Evolutionary conservation across 352 stramenopile genomes (phyloP), one percentile per base, ranked within the genome.

Genomic region (Pilasporangium apinafurcum): DNA sequence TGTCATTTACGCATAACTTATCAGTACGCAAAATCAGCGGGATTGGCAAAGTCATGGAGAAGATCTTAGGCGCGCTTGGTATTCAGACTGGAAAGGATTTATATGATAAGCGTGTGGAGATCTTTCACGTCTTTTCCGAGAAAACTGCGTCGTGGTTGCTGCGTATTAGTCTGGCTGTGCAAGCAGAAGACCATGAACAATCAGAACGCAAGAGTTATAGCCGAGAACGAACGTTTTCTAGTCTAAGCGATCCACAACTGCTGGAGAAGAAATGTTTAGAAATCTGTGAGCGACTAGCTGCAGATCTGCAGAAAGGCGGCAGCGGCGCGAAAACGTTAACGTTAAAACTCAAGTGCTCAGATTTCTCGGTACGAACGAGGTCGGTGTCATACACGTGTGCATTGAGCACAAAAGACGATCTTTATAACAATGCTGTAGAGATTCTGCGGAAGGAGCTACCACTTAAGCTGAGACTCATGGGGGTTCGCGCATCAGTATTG

Each of bases 31-130:
- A 98, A 65, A 84, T 98, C 21, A 75, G 78, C 35, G 95, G 95
- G 5, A 95, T 98, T 59, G 95, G 95, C 21, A 92, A 97, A 59
- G 95, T 98, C 1, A 97, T 86, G 47, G 92, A 98, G 68, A 98
- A 98, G 53, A 84, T 85, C 28, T 63, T 99, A 6, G 64, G 51
- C 4, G 72, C 68, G 7, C 80, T 97, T 27, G 65, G 68, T 18
- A 80, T 98, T 17, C 59, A 75, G n/a, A 97, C 79, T 4, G 83
- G 92, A 5, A 52, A 66, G 13, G 75, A 98, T 3, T 42, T 92
- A 20, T 87, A 81, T 42, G 43, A 65, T 14, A 50, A 77, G 3
- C 72, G 81, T 1, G 71, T 66, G 2, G 71, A 69, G 41, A 37
- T 92, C 8, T 70, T 68, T 27, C 69, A 89, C 35, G 47, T 88